These are phyloP conservation scores for Pichia manshurica DNA, from an alignment of 805 yeast genomes.

Conservation along the genomic window DNA sequence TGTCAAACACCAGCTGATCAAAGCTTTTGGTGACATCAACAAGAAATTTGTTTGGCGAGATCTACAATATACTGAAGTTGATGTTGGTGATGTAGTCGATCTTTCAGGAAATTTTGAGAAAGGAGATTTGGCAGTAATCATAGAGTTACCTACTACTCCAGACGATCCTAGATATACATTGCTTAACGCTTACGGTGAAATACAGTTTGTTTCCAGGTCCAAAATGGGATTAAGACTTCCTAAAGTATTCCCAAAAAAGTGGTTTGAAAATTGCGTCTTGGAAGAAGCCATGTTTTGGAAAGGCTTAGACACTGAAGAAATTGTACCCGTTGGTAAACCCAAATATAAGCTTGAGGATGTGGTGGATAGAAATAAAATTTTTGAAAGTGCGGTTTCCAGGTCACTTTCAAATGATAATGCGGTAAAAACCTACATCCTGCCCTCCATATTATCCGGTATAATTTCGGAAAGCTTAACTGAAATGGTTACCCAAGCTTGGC, in stretches of 20 bases:
- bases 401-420: slow-evolving; percentile 16
- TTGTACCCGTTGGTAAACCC: slow-evolving; percentile 30
- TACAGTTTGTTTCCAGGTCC: slow-evolving; percentile 42
- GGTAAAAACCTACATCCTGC: slow-evolving; percentile 27
- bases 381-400: slow-evolving; percentile 25
- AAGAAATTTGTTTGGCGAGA: slow-evolving; percentile 15
- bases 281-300: slow-evolving; percentile 25
- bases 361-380: slow-evolving; percentile 23
- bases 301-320: slow-evolving; percentile 6
- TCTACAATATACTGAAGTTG: slow-evolving; percentile 27
- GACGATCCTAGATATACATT: slow-evolving; percentile 53
- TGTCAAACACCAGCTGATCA: slow-evolving; percentile 12
- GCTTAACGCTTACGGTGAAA: slow-evolving; percentile 51
- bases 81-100: slow-evolving; percentile 62
- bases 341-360: slow-evolving; percentile 29
- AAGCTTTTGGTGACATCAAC: slow-evolving; percentile 17
- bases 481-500: slow-evolving; percentile 28
- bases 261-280: slow-evolving; percentile 29
- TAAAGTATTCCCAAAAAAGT: slow-evolving; percentile 36
- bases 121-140: slow-evolving; percentile 48
- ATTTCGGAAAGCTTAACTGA: slow-evolving; percentile 25
- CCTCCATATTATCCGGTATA: slow-evolving; percentile 29
- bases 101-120: slow-evolving; percentile 37
- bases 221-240: slow-evolving; percentile 52
- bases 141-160: slow-evolving; percentile 43